phyloP scores from a whole-genome alignment of 225 moss, liverwort and hornwort genomes.

The Marchantia polymorpha region DNA sequence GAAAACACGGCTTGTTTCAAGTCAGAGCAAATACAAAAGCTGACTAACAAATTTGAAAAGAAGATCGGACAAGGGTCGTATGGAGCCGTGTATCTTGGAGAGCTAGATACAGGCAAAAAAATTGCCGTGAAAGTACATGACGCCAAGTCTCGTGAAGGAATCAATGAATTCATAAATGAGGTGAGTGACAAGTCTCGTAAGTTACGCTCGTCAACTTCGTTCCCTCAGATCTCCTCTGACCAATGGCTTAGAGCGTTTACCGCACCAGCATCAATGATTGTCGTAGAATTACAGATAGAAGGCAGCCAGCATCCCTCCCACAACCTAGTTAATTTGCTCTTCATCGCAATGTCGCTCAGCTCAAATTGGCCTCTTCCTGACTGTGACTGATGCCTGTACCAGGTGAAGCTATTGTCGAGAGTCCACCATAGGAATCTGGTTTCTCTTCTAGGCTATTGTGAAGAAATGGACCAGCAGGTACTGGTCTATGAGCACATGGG shows the following conservation, averaged over 20 bases:
- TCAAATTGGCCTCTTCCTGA: too few relatives aligned
- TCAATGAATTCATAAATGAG: constrained; percentile 27
- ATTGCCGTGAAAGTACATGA: constrained; percentile 33
- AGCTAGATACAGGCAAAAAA: constrained; percentile 18
- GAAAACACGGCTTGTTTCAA: not conserved
- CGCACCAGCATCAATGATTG: too few relatives aligned
- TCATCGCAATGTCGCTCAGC: too few relatives aligned
- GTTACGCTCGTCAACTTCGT: too few relatives aligned
- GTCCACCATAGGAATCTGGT: constrained; percentile 78
- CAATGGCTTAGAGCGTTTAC: too few relatives aligned
- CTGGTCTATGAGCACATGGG: constrained; percentile 60
- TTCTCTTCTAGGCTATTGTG: constrained; percentile 52
- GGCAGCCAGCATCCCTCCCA: too few relatives aligned
- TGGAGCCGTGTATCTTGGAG: constrained; percentile 26
- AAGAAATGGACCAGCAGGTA: constrained; percentile 55
- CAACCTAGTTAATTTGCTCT: too few relatives aligned
- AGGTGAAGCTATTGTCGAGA: constrained; percentile 66
- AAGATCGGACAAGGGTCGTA: constrained; percentile 30
- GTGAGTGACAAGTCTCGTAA: constrained; percentile 7
- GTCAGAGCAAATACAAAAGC: not conserved
- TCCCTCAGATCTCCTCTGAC: too few relatives aligned
- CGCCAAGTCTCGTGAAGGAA: constrained; percentile 16
- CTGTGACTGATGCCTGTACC: not conserved
- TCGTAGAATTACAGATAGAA: too few relatives aligned
- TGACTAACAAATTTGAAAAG: constrained; percentile 3